Conservation (phyloP, 306 rosid genomes). For the Cucurbita argyrosperma region DNA sequence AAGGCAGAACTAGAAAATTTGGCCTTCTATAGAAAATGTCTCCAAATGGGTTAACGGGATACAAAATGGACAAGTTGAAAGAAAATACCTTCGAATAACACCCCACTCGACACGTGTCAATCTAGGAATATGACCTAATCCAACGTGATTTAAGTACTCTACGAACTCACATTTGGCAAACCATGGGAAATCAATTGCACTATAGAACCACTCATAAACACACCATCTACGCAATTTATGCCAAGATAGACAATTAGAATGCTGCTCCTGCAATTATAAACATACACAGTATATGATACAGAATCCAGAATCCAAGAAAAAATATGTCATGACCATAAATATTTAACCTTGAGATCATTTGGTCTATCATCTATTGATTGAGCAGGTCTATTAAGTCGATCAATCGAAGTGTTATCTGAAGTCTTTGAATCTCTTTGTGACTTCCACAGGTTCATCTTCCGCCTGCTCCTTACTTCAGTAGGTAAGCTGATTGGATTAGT, state of each 20-base stretch:
- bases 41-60: slow-evolving; percentile 7
- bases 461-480: slow-evolving; percentile 33
- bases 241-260: slow-evolving; percentile 49
- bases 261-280: slow-evolving; percentile 44
- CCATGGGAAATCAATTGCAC: slow-evolving; percentile 96
- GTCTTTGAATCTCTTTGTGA: slow-evolving; percentile 23
- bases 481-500: slow-evolving; percentile 28
- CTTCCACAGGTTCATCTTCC: slow-evolving; percentile 46
- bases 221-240: slow-evolving; percentile 69
- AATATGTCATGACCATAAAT: slow-evolving; percentile 5
- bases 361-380: slow-evolving; percentile 15
- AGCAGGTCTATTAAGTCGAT: slow-evolving; percentile 21
- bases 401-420: slow-evolving; percentile 19
- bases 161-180: slow-evolving; percentile 83
- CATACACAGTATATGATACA: background rate
- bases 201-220: slow-evolving; percentile 88
- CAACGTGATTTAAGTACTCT: slow-evolving; percentile 89
- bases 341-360: slow-evolving; percentile 36
- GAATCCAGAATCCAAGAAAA: background rate
- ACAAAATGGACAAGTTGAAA: slow-evolving; percentile 16
- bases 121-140: slow-evolving; percentile 88
- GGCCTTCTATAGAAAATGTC: background rate
- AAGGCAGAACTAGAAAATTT: slow-evolving; percentile 15
- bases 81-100: slow-evolving; percentile 71
- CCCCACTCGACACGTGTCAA: slow-evolving; percentile 96